Evolutionary conservation across 345 rosid species (phyloP).

Genomic region (Moricandia arvensis): DNA sequence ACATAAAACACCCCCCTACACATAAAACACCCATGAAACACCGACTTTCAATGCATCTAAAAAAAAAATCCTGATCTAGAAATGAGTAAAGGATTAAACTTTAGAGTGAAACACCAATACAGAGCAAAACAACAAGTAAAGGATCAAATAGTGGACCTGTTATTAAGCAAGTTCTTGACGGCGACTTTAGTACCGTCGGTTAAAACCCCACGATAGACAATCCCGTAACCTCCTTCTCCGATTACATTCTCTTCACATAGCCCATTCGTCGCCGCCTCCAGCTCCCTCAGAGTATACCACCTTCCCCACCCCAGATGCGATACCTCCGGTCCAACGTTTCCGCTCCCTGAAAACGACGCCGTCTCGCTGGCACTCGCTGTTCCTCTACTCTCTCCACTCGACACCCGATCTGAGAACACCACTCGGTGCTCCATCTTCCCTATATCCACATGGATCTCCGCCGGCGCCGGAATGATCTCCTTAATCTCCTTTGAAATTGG

Average conservation of each 20-base stretch:
- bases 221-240: conserved; percentile 98
- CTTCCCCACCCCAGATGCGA: conserved; percentile 98
- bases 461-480: conserved; percentile 64
- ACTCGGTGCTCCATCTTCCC: conserved; percentile 91
- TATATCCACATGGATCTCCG: conserved; percentile 85
- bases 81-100: conserved; percentile 12
- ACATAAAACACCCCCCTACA: no score
- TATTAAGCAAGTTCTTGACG: conserved; percentile 85
- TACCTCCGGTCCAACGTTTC: conserved; percentile 76
- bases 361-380: conserved; percentile 60
- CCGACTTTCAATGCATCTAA: conserved; percentile 3
- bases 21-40: not conserved
- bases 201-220: conserved; percentile 78
- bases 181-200: conserved; percentile 81
- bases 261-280: conserved; percentile 84
- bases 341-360: conserved; percentile 57
- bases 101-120: no score
- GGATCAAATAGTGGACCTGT: no score
- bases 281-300: conserved; percentile 90
- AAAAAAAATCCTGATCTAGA: no score
- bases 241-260: conserved; percentile 86
- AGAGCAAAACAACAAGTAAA: no score
- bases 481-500: conserved; percentile 84
- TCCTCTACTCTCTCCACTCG: conserved; percentile 86
- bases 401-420: conserved; percentile 63